Evolutionary conservation across 1,139 yeast species (phyloP), one percentile per base, ranked within the genome.

Genomic region (Blastobotrys apis): DNA sequence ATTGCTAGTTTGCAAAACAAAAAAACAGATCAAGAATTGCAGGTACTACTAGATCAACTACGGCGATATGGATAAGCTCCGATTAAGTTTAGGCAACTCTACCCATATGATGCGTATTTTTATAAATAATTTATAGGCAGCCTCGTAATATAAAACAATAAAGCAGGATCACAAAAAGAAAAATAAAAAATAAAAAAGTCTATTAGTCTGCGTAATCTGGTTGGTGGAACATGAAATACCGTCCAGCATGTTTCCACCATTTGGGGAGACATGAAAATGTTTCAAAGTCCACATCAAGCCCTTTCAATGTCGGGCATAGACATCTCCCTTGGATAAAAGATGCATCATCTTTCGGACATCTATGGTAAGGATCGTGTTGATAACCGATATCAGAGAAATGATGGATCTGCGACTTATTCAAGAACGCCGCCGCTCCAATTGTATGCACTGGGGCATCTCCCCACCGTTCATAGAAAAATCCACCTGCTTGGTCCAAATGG

Each of bases 361-460:
- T 75, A 56, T 73, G 68, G 62, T 84, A 87, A 0, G 98, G 98
- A 1, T 75, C 69, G 66, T 92, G 97, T 55, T 63, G 74, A 64
- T 92, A 92, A 0, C 97, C 97, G 23, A 92, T 74, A 58, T 88
- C 96, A 52, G 88, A 94, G 63, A 92, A 90, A 64, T 88, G 95
- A 57, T 85, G 90, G 41, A 92, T 75, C 56, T 82, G 79, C 36
- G 77, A 64, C 49, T 72, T 77, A 57, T 84, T 86, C 45, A 87
- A 69, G 42, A 92, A 66, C 29, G 90, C 63, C 1, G 81, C 66
- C 4, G 81, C 77, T 0, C 80, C 97, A 27, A 90, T 75, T 0
- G 95, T 74, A 63, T 92, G 97, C 4, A 92, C 95, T 0, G 98
- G 97, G 0, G 97, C 97, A 67, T 92, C 98, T 3, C 98, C 98